Conservation (phyloP, 306 rosid genomes). For the Vigna reflexopilosa region DNA sequence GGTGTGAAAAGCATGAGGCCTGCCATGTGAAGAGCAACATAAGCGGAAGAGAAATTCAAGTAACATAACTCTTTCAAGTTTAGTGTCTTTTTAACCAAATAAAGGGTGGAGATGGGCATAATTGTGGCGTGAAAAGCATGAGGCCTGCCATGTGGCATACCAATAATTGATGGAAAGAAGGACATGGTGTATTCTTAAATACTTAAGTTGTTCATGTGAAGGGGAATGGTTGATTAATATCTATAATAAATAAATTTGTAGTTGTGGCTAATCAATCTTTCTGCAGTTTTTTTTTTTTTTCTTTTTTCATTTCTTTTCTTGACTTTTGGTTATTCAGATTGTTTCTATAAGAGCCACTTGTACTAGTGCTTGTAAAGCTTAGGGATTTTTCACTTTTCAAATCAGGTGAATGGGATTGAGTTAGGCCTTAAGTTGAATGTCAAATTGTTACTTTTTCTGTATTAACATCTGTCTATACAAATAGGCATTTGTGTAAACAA, state of each 20-base stretch:
- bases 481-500: background rate
- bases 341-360: constrained; percentile 15
- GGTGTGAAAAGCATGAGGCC: background rate
- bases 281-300: background rate
- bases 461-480: constrained; percentile 2
- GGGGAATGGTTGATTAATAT: background rate
- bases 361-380: background rate
- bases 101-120: background rate
- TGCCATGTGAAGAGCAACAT: background rate
- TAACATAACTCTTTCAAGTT: background rate
- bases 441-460: background rate
- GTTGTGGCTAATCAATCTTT: constrained; percentile 21
- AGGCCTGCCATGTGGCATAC: background rate
- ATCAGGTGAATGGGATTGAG: background rate
- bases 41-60: background rate
- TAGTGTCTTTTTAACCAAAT: background rate
- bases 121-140: background rate
- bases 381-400: background rate
- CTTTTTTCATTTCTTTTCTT: background rate
- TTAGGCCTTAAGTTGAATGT: background rate
- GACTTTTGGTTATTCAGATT: constrained; percentile 13
- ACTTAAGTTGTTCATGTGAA: background rate
- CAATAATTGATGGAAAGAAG: too few species aligned
- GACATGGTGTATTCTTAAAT: background rate
- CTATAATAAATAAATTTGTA: background rate